These are phyloP conservation scores for Diaporthe citri DNA, from an alignment of 2,329 filamentous ascomycete species.

Conservation along the genomic window DNA sequence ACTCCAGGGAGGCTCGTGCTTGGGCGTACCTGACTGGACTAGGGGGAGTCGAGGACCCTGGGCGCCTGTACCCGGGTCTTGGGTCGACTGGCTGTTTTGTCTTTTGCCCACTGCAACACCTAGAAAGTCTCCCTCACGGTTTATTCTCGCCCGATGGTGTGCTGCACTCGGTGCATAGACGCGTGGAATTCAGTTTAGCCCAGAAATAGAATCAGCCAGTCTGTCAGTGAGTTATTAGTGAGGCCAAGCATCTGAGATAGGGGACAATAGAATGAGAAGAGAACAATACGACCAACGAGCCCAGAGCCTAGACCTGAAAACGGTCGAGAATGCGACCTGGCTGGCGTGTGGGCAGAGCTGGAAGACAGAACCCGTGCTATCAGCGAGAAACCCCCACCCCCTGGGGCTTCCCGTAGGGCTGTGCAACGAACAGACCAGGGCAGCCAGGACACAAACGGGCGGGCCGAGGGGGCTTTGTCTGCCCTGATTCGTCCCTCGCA, in stretches of 20 bases:
- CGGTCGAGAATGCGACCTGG: constrained; percentile 5
- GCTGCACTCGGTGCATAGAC: background rate
- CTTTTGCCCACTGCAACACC: background rate
- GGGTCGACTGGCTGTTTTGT: background rate
- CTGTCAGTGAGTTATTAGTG: background rate
- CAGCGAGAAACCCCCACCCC: constrained; percentile 7
- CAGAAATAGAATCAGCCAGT: constrained; percentile 1
- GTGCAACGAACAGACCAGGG: constrained; percentile 26
- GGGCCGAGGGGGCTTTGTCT: constrained; percentile 23
- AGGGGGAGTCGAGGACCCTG: background rate
- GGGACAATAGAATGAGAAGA: background rate
- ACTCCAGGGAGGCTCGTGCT: constrained; percentile 25
- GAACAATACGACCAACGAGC: background rate
- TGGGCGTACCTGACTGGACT: background rate
- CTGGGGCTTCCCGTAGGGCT: constrained; percentile 31
- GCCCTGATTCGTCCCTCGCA: background rate
- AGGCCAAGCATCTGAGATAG: background rate
- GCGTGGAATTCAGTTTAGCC: constrained; percentile 1
- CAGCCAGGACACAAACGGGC: constrained; percentile 25
- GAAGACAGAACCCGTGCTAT: constrained; percentile 6
- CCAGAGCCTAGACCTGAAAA: constrained; percentile 11
- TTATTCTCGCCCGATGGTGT: background rate
- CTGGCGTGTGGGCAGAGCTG: background rate
- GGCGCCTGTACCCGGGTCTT: background rate
- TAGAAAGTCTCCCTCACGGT: background rate